Conservation (phyloP, 2,329 filamentous ascomycete species). For the Ophiostoma triangulosporum region DNA sequence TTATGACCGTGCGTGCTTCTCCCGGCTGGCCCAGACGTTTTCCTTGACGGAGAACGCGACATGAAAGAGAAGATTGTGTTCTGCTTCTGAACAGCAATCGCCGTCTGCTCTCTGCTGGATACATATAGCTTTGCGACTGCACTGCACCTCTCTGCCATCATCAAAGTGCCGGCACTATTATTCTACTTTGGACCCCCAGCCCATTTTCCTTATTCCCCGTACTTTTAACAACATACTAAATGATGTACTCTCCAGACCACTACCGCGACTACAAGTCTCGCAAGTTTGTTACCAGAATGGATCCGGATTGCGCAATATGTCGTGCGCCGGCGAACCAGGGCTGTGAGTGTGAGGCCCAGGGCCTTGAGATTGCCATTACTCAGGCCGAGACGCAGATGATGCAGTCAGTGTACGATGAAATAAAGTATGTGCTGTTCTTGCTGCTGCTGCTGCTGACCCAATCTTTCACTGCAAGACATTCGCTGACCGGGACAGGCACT, state of each 20-base stretch:
- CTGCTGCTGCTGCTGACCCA: too few species aligned
- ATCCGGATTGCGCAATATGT: constrained; percentile 57
- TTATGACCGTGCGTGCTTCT: constrained; percentile 12
- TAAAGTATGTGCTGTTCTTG: constrained; percentile 36
- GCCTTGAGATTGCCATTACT: constrained; percentile 46
- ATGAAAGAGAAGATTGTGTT: constrained; percentile 2
- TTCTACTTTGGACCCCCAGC: neutral
- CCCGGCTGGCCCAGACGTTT: constrained; percentile 14
- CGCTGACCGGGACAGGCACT: constrained; percentile 30
- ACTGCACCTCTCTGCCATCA: neutral
- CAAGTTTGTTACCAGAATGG: constrained; percentile 47
- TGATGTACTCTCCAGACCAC: constrained; percentile 36
- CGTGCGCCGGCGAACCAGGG: constrained; percentile 41
- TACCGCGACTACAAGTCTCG: constrained; percentile 24
- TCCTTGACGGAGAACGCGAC: constrained; percentile 1
- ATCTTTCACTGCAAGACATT: too few species aligned
- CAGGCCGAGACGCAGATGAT: constrained; percentile 53
- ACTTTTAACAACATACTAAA: constrained; percentile 15
- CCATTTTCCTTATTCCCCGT: neutral
- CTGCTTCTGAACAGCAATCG: neutral
- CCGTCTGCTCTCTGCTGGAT: neutral
- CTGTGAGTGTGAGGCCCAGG: constrained; percentile 54
- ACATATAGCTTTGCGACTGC: neutral
- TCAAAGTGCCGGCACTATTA: neutral
- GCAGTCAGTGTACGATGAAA: constrained; percentile 47